Conservation (phyloP, 2,329 filamentous ascomycete species). For the Coniochaeta prunicola region DNA sequence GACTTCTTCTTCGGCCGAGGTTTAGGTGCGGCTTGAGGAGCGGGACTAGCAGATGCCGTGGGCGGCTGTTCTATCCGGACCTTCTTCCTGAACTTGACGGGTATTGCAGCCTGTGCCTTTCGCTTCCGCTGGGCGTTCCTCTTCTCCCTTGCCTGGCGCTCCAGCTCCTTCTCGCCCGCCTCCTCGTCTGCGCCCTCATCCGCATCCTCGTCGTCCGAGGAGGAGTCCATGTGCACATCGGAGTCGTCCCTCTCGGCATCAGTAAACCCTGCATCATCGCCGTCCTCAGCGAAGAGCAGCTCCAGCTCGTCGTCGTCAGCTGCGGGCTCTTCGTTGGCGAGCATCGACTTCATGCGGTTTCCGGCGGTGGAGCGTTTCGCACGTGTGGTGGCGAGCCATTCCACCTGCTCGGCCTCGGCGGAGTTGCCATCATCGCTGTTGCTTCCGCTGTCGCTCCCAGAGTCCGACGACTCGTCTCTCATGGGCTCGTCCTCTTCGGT, state of each 20-base stretch:
- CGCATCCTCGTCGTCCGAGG: conserved; percentile 75
- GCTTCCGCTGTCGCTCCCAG: conserved; percentile 27
- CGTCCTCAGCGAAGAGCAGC: conserved; percentile 68
- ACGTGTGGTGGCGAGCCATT: conserved; percentile 69
- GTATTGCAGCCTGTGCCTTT: conserved; percentile 69
- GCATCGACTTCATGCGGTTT: conserved; percentile 72
- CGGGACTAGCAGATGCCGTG: conserved; percentile 22
- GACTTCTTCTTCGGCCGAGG: conserved; percentile 53
- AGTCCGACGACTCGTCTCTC: conserved; percentile 26
- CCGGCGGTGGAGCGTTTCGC: conserved; percentile 74
- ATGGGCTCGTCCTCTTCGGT: conserved; percentile 15
- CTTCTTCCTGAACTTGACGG: conserved; percentile 65
- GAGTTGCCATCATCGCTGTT: conserved; percentile 21
- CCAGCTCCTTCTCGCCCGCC: conserved; percentile 81
- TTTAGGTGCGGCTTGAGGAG: conserved; percentile 23
- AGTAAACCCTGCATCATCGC: conserved; percentile 61
- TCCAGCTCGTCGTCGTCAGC: conserved; percentile 57
- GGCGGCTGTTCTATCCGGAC: conserved; percentile 61
- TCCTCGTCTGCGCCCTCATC: conserved; percentile 62
- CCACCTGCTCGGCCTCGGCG: conserved; percentile 30
- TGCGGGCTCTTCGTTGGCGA: conserved; percentile 62
- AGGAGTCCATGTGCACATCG: conserved; percentile 81
- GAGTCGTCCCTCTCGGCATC: conserved; percentile 60
- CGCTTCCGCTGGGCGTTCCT: conserved; percentile 65
- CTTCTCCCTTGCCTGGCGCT: conserved; percentile 66